phyloP scores from a whole-genome alignment of 192 early-diverging fungal genomes.

The Dissophora globulifera region DNA sequence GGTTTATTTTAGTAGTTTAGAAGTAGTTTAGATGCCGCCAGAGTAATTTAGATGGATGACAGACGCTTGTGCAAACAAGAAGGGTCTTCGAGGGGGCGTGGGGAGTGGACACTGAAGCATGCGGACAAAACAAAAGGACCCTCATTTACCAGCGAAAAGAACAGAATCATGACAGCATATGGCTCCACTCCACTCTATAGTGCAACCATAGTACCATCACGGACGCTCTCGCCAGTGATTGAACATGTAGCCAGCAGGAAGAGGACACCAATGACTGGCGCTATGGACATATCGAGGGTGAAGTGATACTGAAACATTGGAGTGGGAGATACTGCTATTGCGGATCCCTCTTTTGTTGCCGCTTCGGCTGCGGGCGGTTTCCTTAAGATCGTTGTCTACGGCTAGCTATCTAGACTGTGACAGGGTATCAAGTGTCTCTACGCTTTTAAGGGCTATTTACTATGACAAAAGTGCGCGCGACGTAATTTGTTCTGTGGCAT shows the following conservation, averaged over 20 bases:
- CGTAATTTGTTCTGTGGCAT: no score
- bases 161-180: conserved; percentile 83
- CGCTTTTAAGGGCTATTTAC: no score
- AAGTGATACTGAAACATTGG: conserved; percentile 31
- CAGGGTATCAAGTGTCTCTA: no score
- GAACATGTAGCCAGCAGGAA: conserved; percentile 71
- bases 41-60: no score
- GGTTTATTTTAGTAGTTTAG: no score
- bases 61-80: background rate
- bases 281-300: conserved; percentile 72
- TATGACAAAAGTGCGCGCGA: no score
- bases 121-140: background rate
- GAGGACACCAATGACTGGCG: conserved; percentile 76
- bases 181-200: conserved; percentile 69
- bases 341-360: background rate
- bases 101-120: background rate
- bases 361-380: background rate
- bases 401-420: no score
- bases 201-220: conserved; percentile 36
- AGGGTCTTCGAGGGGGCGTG: background rate
- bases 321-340: no score
- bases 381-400: conserved; percentile 69
- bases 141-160: conserved; percentile 72
- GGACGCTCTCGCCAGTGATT: conserved; percentile 56
- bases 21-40: no score